Percentiles rank a stretch among this genome's conserved stretches.
These are phyloP conservation scores for Xylariaceae sp. DNA, from an alignment of 2,329 filamentous ascomycete genomes.

Conservation along the genomic window DNA sequence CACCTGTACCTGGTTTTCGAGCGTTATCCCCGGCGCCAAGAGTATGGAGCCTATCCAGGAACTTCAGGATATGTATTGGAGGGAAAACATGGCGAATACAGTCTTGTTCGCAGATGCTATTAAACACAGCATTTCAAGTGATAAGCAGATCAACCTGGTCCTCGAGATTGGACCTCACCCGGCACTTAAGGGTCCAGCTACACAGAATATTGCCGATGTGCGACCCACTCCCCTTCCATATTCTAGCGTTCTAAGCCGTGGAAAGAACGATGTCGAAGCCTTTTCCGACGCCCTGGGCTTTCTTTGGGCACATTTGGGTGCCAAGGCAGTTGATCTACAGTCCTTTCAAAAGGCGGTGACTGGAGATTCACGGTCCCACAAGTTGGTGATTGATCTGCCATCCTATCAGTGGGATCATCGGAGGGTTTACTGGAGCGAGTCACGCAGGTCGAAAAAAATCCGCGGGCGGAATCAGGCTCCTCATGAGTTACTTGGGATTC, in stretches of 20 bases:
- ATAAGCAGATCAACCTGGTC: slow-evolving; percentile 43
- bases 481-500: slow-evolving; percentile 24
- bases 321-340: slow-evolving; percentile 16
- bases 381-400: slow-evolving; percentile 22
- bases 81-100: slow-evolving; percentile 51
- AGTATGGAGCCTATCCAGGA: background rate
- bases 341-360: background rate
- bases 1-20: slow-evolving; percentile 33
- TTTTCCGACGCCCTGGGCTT: slow-evolving; percentile 29
- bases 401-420: slow-evolving; percentile 31
- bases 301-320: slow-evolving; percentile 22
- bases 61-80: slow-evolving; percentile 49
- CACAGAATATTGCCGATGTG: slow-evolving; percentile 43
- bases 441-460: slow-evolving; percentile 14
- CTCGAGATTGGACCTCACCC: slow-evolving; percentile 56
- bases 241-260: slow-evolving; percentile 42
- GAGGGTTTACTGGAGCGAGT: slow-evolving; percentile 23
- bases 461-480: background rate
- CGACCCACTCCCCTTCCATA: slow-evolving; percentile 38
- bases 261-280: slow-evolving; percentile 34
- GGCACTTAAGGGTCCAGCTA: slow-evolving; percentile 49
- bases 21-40: slow-evolving; percentile 25
- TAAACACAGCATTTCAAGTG: slow-evolving; percentile 30
- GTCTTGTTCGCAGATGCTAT: slow-evolving; percentile 54
- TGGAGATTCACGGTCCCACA: background rate